phyloP scores from a whole-genome alignment of 106 monocot species.

The Dactylorhiza incarnata region DNA sequence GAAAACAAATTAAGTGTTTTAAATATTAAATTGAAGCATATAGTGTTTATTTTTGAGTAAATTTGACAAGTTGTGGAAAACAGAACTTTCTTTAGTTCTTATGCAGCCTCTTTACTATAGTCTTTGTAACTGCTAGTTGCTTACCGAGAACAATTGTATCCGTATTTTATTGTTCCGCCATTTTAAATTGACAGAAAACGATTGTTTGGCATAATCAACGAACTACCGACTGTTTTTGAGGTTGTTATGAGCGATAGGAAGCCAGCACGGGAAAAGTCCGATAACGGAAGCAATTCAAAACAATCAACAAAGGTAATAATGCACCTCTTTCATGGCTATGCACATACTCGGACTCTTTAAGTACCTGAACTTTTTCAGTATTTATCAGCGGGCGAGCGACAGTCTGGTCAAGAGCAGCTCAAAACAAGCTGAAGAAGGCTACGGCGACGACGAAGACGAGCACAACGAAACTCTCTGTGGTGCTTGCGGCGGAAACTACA shows the following conservation, averaged over 20 bases:
- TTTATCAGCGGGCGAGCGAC: slow-evolving; percentile 27
- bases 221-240: slow-evolving; percentile 60
- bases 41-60: no score
- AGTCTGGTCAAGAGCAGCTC: slow-evolving; percentile 32
- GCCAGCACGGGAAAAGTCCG: slow-evolving; percentile 40
- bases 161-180: neutral
- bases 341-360: no score
- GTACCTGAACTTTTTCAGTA: no score
- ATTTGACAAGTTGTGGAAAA: no score
- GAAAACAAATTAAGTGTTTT: no score
- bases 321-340: neutral
- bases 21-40: no score
- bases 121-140: neutral
- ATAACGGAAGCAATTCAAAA: slow-evolving; percentile 53
- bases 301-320: slow-evolving; percentile 23
- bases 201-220: slow-evolving; percentile 58
- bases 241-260: slow-evolving; percentile 40
- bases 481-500: slow-evolving; percentile 48
- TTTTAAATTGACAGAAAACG: slow-evolving; percentile 37
- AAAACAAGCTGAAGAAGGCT: slow-evolving; percentile 33
- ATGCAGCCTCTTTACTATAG: neutral
- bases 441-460: slow-evolving; percentile 53
- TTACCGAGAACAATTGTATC: neutral
- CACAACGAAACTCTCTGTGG: slow-evolving; percentile 57
- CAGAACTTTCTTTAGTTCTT: neutral